Conservation (phyloP, 257 asterid species). For the Misopates orontium region DNA sequence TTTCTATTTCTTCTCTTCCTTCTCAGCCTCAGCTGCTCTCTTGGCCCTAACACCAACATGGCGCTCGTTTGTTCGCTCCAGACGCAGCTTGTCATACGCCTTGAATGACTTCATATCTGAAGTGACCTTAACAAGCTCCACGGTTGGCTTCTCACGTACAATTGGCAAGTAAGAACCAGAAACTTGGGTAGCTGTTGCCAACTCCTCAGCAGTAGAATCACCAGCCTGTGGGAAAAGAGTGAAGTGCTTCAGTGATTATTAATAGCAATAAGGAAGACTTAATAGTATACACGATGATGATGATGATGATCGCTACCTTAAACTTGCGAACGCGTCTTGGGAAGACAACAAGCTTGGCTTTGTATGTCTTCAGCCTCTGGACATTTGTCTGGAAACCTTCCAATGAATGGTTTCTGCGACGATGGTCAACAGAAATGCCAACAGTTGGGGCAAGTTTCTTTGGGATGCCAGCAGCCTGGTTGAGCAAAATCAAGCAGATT, state of each 20-base stretch:
- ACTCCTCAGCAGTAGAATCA: conserved; percentile 74
- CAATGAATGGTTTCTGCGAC: conserved; percentile 61
- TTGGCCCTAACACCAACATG: conserved; percentile 80
- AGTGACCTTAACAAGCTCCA: conserved; percentile 73
- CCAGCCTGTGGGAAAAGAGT: conserved; percentile 48
- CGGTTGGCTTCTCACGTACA: conserved; percentile 55
- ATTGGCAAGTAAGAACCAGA: conserved; percentile 68
- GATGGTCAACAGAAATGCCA: conserved; percentile 73
- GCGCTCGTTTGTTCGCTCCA: conserved; percentile 68
- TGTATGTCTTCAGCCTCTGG: conserved; percentile 68
- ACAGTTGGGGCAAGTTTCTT: conserved; percentile 75
- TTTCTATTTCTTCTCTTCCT: conserved; percentile 79
- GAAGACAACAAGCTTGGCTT: conserved; percentile 73
- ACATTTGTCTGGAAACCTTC: conserved; percentile 72
- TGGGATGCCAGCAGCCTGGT: conserved; percentile 73
- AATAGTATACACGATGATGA: too few species aligned
- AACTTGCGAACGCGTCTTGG: conserved; percentile 56
- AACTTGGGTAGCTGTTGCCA: conserved; percentile 74
- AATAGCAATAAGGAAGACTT: background rate
- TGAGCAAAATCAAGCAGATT: background rate
- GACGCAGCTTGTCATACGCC: conserved; percentile 73
- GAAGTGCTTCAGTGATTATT: background rate
- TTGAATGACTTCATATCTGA: conserved; percentile 69
- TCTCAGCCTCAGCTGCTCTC: conserved; percentile 93
- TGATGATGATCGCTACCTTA: conserved; percentile 34